Base-by-base conservation (phyloP, 2,329 filamentous ascomycete genomes). In the Coniochaeta sp. region DNA sequence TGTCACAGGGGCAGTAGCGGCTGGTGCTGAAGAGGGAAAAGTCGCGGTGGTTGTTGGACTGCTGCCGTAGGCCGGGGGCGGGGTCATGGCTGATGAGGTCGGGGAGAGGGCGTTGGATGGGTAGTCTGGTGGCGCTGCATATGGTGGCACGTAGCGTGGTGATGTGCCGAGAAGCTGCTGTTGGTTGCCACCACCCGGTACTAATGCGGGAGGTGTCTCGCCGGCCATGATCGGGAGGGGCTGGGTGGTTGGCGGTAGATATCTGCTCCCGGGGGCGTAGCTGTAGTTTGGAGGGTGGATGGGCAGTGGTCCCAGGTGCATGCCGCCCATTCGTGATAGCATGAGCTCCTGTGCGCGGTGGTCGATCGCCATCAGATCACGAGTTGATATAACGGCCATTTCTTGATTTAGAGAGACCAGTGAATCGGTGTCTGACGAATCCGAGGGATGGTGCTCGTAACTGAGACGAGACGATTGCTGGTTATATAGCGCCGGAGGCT, bases 321-420 rank as follows among this genome's bases (percentile, higher is more conserved):
- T 64, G 27, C 66, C 65, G 13, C 66, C 67, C 66, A 76, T 73
- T 28, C 67, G 66, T 4, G 66, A 59, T 24, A 68, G 68, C 26
- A 76, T 60, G 3, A 55, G 61, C 48, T 79, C 76, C 57, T 61
- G 58, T 13, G 62, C 58, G 14, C 61, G 59, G 28, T 61, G 61
- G 55, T 74, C 72, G n/a, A 77, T 67, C 32, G 70, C 67, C 57
- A 82, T 69, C 18, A 83, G 67, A 42, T 82, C 78, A 12, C 67
- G 67, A 0, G 79, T 83, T 0, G 77, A 79, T 47, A 83, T 79
- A 32, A 81, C 65, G 4, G 72, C 71, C 58, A 73, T 69, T 24
- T 59, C 55, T 4, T 53, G 56, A n/a, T n/a, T n/a, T n/a, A n/a
- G n/a, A 45, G 71, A 67, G 47, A 65, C 65, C 18, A 56, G 61